Base-by-base conservation (phyloP, 768 basidiomycete genomes). In the Suillus discolor region DNA sequence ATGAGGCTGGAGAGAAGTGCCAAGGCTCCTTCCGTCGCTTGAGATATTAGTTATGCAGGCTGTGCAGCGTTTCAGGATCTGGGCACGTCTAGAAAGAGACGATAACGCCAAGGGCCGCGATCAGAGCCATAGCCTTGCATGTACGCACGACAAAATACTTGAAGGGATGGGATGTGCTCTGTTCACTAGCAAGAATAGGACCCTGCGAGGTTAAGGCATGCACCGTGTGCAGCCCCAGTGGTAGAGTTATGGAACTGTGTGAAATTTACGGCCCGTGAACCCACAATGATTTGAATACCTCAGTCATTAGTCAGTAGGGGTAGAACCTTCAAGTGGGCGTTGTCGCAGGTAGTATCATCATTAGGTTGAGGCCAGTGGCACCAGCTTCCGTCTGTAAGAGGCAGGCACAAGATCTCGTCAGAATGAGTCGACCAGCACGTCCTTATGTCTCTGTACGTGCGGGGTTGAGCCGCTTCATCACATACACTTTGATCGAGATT, bases 1-100 rank as follows among this genome's bases (percentile, higher is more conserved):
- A 66, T 80, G 83, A 23, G 84, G 84, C 66, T 86, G 85, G 57
- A 86, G 77, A n/a, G 79, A 75, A 31, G 84, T 76, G 63, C 65
- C 3, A 83, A 74, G 3, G 79, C 72, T 11, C 79, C 78, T 39
- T 54, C 53, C 16, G 28, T 54, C 28, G 6, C 18, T 31, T 12
- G 53, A 54, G 53, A 54, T 31, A 31, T 12, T 18, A 18, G 18
- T 54, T 31, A 18, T 54, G 53, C 53, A 54, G 8, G 18, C 31
- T 31, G 16, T 54, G 53, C 53, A 54, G 8, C 53, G 28, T 31
- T 31, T 70, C 71, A n/a, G 85, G 78, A 70, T 83, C 80, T 13
- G 74, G 67, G 15, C 53, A 18, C 80, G 77, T 84, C 83, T 25
- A 78, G 63, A 38, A 85, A 77, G 7, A 75, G 66, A 12, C 66